Evolutionary conservation across 2,329 filamentous ascomycete genomes (phyloP).

Genomic region (Aspergillus floridensis): DNA sequence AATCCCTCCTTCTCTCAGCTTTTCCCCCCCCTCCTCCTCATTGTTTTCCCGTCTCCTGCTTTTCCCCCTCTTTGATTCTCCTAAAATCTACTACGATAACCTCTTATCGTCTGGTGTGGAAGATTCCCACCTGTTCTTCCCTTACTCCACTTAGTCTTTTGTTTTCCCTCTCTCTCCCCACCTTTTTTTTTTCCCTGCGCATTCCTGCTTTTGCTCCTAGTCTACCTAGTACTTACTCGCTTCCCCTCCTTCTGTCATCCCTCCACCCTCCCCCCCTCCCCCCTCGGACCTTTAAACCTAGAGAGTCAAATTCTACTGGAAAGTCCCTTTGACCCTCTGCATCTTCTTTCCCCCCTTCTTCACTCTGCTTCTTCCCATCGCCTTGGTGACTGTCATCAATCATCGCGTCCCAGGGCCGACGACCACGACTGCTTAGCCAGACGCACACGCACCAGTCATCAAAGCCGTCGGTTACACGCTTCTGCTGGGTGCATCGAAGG

Average conservation of each 20-base stretch:
- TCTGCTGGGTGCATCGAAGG: conserved; percentile 8
- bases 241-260: conserved; percentile 3
- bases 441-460: conserved; percentile 7
- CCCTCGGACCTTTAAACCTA: not conserved
- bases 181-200: not conserved
- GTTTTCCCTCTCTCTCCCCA: conserved; percentile 8
- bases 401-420: not conserved
- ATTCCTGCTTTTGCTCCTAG: not conserved
- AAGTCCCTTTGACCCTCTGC: not conserved
- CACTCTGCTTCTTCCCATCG: not conserved
- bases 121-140: not conserved
- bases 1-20: not conserved
- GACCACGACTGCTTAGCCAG: not conserved
- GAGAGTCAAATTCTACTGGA: not conserved
- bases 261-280: not conserved
- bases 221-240: not conserved
- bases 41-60: not conserved
- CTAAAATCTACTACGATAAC: not conserved
- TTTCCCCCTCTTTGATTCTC: not conserved
- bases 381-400: not conserved
- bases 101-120: not conserved
- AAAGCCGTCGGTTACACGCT: conserved; percentile 17
- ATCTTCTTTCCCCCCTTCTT: not conserved
- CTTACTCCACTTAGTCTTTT: conserved; percentile 9
- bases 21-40: not conserved